Percentiles rank a stretch among this genome's conserved stretches.
Conservation (phyloP, 2,329 filamentous ascomycete genomes). For the Cladosporium sp. region DNA sequence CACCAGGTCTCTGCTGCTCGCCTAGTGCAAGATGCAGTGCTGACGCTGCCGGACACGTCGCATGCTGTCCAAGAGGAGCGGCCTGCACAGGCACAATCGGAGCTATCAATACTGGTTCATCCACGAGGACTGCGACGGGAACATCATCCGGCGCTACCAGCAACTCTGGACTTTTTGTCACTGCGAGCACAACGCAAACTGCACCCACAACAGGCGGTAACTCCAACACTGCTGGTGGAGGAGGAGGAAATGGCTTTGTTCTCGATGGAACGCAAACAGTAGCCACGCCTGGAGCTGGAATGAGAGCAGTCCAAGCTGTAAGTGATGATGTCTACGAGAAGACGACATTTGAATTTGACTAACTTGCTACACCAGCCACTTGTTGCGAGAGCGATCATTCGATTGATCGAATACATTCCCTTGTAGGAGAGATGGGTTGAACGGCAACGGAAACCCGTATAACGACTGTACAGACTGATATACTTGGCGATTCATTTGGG, state of each 20-base stretch:
- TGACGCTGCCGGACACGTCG: constrained; percentile 54
- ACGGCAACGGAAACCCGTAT: not conserved
- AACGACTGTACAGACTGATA: constrained; percentile 13
- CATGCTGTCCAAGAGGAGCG: constrained; percentile 57
- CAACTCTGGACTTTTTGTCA: constrained; percentile 17
- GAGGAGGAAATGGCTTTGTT: constrained; percentile 26
- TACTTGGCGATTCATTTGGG: not conserved
- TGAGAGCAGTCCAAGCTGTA: constrained; percentile 27
- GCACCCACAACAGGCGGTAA: constrained; percentile 9
- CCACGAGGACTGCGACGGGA: constrained; percentile 26
- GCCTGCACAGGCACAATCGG: constrained; percentile 55
- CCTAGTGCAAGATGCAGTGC: constrained; percentile 51
- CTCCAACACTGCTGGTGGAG: too few relatives aligned
- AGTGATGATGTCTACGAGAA: constrained; percentile 15
- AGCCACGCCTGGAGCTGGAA: constrained; percentile 28
- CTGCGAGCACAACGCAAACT: constrained; percentile 21
- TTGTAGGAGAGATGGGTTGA: constrained; percentile 9
- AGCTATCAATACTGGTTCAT: constrained; percentile 15
- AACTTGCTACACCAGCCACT: constrained; percentile 24
- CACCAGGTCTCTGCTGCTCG: constrained; percentile 53
- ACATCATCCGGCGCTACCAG: constrained; percentile 16
- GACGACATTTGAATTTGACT: constrained; percentile 8
- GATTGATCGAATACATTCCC: constrained; percentile 24
- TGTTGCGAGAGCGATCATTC: constrained; percentile 22
- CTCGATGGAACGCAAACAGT: constrained; percentile 29